Evolutionary conservation across 73 alveolate genomes (phyloP), one percentile per base, ranked within the genome.

Genomic region (Paramecium sonneborni): DNA sequence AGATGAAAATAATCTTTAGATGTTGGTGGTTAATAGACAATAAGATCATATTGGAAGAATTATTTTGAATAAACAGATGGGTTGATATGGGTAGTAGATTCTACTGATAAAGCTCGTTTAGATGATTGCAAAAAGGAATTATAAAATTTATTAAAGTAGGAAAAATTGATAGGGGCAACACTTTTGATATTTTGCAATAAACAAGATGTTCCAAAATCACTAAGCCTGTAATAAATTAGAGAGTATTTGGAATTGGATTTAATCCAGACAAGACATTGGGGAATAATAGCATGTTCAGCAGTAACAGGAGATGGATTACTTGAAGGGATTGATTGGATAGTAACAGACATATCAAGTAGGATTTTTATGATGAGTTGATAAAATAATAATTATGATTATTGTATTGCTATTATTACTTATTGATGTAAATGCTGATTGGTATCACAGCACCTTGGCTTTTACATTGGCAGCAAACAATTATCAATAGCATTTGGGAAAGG

Each of bases 21-120:
- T 89, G 99, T 98, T 14, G 99, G 99, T 26, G 99, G 99, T 44
- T 99, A 98, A 89, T 96, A 97, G 23, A 97, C 99, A 12, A 98
- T 98, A 74, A 93, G 99, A 76, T 95, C 99, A 37, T 98, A 98
- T 90, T 98, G 99, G 99, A 92, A 99, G 90, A 98, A 98, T 85
- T 98, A 98, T 94, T 98, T 98, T 93, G 99, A 98, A 92, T 95
- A 97, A 86, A 98, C 99, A 7, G 99, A 98, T 92, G 99, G 99
- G 6, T 96, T 98, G 35, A 96, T 98, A 26, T 74, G 97, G 97
- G 99, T 98, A 7, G 99, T 98, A 37, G 99, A 98, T 92, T 90
- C 98, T n/a, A 98, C 99, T 0, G 99, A 98, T 93, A 93, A 97
- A 76, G 95, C 95, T 70, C 96, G 99, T 90, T 94, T 98, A 46